Conservation (phyloP, 2,329 filamentous ascomycete genomes). For the Cercospora canescens region DNA sequence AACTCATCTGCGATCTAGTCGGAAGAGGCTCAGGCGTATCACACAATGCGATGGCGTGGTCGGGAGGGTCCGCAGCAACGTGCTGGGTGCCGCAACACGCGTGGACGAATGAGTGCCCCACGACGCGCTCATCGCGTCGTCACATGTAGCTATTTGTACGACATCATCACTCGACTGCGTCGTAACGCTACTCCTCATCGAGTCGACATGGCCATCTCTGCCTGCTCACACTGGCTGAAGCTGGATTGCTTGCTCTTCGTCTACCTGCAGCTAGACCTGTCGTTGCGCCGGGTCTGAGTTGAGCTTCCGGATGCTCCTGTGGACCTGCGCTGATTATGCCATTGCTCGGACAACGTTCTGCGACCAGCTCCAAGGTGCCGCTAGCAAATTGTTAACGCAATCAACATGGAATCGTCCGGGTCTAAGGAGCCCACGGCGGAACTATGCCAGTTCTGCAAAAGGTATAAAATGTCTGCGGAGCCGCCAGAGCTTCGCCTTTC, state of each 20-base stretch:
- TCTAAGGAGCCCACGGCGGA: neutral
- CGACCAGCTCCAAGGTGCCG: conserved; percentile 8
- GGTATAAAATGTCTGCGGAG: conserved; percentile 12
- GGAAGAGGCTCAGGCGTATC: neutral
- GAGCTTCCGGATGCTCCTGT: conserved; percentile 9
- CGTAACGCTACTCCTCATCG: conserved; percentile 10
- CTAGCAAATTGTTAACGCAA: conserved; percentile 5
- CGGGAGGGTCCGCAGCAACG: conserved; percentile 6
- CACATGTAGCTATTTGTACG: conserved; percentile 9
- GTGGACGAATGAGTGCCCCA: conserved; percentile 5
- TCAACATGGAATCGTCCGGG: neutral
- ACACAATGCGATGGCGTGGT: neutral
- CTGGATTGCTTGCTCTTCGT: conserved; percentile 11
- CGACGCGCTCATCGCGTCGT: conserved; percentile 15
- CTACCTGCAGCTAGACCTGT: conserved; percentile 15
- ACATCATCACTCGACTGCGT: conserved; percentile 15
- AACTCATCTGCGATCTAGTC: neutral
- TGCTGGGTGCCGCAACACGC: conserved; percentile 5
- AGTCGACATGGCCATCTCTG: conserved; percentile 4
- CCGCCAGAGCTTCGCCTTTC: neutral
- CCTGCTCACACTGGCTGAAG: conserved; percentile 4
- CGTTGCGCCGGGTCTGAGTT: conserved; percentile 5
- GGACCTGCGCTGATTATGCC: conserved; percentile 14
- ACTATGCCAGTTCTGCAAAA: neutral
- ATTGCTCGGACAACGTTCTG: conserved; percentile 9